phyloP scores from a whole-genome alignment of 2,329 filamentous ascomycete species.

The Arachnopeziza araneosa region DNA sequence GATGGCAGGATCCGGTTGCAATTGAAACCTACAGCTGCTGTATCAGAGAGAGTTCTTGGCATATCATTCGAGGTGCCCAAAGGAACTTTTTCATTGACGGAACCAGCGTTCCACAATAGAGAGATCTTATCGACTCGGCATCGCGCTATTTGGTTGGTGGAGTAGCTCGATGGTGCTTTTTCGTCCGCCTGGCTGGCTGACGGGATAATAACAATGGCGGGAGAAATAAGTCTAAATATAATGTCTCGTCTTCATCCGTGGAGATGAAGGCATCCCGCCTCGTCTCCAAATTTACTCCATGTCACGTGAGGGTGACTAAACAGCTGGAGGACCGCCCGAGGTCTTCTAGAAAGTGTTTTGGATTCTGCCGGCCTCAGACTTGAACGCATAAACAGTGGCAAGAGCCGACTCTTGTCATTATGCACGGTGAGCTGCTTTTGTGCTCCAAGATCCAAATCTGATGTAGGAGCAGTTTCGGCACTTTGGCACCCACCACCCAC shows the following conservation, averaged over 20 bases:
- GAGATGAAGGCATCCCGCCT: not conserved
- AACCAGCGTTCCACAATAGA: not conserved
- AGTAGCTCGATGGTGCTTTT: not conserved
- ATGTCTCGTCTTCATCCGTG: not conserved
- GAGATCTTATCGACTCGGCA: not conserved
- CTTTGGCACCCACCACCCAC: not conserved
- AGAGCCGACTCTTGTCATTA: not conserved
- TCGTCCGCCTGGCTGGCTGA: not conserved
- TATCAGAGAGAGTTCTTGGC: slow-evolving; percentile 1
- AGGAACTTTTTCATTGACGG: not conserved
- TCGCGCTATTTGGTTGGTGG: not conserved
- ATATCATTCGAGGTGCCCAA: not conserved
- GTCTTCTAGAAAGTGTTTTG: not conserved
- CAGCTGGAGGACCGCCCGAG: too few relatives aligned
- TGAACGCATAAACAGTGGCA: not conserved
- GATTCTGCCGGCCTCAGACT: not conserved
- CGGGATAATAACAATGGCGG: not conserved
- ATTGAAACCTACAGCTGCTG: not conserved
- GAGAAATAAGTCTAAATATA: not conserved
- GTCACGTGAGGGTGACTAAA: not conserved
- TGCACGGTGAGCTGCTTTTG: not conserved
- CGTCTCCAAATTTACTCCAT: not conserved
- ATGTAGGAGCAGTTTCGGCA: not conserved
- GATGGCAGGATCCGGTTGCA: not conserved
- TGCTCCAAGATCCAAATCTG: not conserved